Base-by-base conservation (phyloP, 768 basidiomycete species). In the Termitomyces sp. region DNA sequence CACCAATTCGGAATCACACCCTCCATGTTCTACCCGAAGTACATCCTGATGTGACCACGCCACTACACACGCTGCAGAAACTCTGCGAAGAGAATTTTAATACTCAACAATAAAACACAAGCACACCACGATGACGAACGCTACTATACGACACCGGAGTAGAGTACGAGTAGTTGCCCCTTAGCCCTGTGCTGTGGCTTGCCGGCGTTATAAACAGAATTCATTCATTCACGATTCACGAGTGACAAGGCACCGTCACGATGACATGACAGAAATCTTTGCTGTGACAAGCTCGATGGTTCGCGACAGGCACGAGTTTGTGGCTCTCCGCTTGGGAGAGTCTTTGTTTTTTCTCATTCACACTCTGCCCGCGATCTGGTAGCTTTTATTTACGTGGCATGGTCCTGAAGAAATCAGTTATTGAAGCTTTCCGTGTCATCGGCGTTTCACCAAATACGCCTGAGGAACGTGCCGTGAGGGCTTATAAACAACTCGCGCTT, bases 401-500 rank as follows among this genome's bases (percentile, higher is more conserved):
- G 64, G 63, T 61, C n/a, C 53, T 71, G 59, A 67, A 58, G 47
- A 53, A 61, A 56, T 63, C 68, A 41, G 64, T 71, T 50, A 48
- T 67, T 54, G 56, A 70, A 40, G 71, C 71, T 21, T 71, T 71
- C 56, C 50, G 30, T 28, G 53, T 58, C 44, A 65, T 73, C 28
- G 67, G 63, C 42, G 51, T 72, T 54, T 54, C 62, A 8, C 64
- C 66, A 49, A 65, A 67, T 55, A 50, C 64, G 33, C 62, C 67
- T 38, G 50, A 63, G 40, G 35, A 61, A n/a, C 53, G 58, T 7
- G 71, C 70, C 15, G 63, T 60, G 43, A 67, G 59, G 51, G 66
- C 68, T 17, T 73, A 71, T 59, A 72, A 68, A 45, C 64, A 60
- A 51, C 66, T 70, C 28, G 66, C 68, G 31, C 63, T 70, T 53